Conservation (phyloP, 2,329 filamentous ascomycete species). For the Scolecobasidium constrictum region DNA sequence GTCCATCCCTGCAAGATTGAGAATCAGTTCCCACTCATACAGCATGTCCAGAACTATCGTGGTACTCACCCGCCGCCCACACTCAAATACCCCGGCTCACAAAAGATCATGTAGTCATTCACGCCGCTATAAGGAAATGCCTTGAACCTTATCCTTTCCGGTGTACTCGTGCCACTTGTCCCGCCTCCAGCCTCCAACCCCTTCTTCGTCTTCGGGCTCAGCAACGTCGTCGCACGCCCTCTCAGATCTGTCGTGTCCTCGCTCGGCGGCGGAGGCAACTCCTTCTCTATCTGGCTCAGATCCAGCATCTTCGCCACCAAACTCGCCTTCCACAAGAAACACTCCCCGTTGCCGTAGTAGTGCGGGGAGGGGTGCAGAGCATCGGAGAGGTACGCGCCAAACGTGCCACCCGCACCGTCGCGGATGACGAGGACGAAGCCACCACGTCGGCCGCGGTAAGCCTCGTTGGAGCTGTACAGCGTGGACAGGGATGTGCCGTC, state of each 20-base stretch:
- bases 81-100: conserved; percentile 73
- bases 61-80: conserved; percentile 61
- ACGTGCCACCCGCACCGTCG: conserved; percentile 67
- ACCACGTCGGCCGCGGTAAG: conserved; percentile 56
- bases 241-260: conserved; percentile 52
- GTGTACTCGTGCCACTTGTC: conserved; percentile 42
- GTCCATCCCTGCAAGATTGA: conserved; percentile 50
- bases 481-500: conserved; percentile 82
- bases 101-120: conserved; percentile 95
- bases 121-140: conserved; percentile 92
- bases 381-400: conserved; percentile 91
- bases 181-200: conserved; percentile 19
- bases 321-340: conserved; percentile 78
- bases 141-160: conserved; percentile 82
- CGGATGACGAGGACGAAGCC: conserved; percentile 84
- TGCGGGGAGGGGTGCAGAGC: conserved; percentile 68
- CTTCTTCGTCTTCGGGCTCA: conserved; percentile 7
- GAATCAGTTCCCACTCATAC: not conserved
- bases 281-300: conserved; percentile 33
- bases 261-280: conserved; percentile 57
- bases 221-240: conserved; percentile 51
- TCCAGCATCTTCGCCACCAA: conserved; percentile 44
- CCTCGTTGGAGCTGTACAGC: conserved; percentile 68
- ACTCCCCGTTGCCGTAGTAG: conserved; percentile 95
- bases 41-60: not conserved